phyloP scores from a whole-genome alignment of 1,139 yeast genomes.

The Saccharomyces hybrid region DNA sequence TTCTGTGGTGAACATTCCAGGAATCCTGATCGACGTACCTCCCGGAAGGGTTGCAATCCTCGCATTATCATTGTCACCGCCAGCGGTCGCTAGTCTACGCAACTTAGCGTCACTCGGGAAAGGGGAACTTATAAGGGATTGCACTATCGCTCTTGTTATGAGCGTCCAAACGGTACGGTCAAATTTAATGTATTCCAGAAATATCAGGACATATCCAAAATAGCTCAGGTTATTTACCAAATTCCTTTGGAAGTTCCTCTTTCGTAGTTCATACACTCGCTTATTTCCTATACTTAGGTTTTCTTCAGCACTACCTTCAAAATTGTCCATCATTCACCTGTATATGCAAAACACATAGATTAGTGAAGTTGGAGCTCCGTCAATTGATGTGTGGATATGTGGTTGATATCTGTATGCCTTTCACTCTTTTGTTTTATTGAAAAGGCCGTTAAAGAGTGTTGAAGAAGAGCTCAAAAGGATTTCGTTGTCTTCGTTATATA shows the following conservation, averaged over 20 bases:
- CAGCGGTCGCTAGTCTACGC: slow-evolving; percentile 16
- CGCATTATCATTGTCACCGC: slow-evolving; percentile 16
- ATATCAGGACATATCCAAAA: slow-evolving; percentile 23
- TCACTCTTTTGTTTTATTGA: neutral
- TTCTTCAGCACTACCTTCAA: neutral
- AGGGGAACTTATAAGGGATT: slow-evolving; percentile 31
- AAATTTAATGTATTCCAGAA: slow-evolving; percentile 25
- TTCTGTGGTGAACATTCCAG: slow-evolving; percentile 21
- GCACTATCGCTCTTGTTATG: slow-evolving; percentile 24
- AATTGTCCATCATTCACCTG: neutral
- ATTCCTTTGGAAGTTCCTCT: slow-evolving; percentile 21
- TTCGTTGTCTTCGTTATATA: too few species aligned
- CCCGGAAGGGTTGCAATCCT: slow-evolving; percentile 7
- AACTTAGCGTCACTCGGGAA: slow-evolving; percentile 28
- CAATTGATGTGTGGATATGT: too few species aligned
- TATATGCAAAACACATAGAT: neutral
- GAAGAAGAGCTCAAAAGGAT: too few species aligned
- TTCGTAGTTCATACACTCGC: slow-evolving; percentile 20
- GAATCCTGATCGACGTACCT: slow-evolving; percentile 13
- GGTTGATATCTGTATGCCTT: too few species aligned
- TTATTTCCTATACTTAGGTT: slow-evolving; percentile 5
- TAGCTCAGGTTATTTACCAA: slow-evolving; percentile 17
- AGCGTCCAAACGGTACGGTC: slow-evolving; percentile 22
- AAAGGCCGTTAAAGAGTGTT: too few species aligned
- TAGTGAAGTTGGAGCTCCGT: neutral